A percentile compares a stretch with the other conserved stretches of the same genome.
phyloP scores from a whole-genome alignment of 768 basidiomycete genomes.

The Auricularia sp. region DNA sequence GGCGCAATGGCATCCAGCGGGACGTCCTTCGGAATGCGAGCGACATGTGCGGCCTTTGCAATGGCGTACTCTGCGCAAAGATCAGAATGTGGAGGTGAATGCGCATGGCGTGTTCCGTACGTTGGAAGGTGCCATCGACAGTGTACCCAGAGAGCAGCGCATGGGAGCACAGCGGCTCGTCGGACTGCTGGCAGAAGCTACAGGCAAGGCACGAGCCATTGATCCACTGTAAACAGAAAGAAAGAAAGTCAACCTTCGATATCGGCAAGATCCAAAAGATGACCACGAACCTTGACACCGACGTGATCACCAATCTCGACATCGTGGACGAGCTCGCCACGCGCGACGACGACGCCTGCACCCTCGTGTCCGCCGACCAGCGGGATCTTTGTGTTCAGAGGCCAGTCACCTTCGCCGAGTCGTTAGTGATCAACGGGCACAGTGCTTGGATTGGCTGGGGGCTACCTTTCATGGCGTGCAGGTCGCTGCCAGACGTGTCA shows the following conservation, averaged over 20 bases:
- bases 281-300: slow-evolving; percentile 46
- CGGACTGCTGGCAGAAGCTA: slow-evolving; percentile 65
- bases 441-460: slow-evolving; percentile 16
- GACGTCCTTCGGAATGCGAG: slow-evolving; percentile 62
- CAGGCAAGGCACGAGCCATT: slow-evolving; percentile 54
- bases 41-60: slow-evolving; percentile 64
- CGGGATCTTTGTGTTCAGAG: slow-evolving; percentile 48
- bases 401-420: slow-evolving; percentile 72
- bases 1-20: slow-evolving; percentile 47
- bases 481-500: neutral
- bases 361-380: slow-evolving; percentile 82
- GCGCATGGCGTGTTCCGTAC: slow-evolving; percentile 21
- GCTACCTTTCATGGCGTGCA: neutral
- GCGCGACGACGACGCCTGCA: slow-evolving; percentile 71
- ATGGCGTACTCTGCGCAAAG: slow-evolving; percentile 26
- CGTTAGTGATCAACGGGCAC: slow-evolving; percentile 38
- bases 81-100: neutral
- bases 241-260: neutral
- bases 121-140: slow-evolving; percentile 63
- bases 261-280: neutral
- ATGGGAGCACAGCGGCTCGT: slow-evolving; percentile 59
- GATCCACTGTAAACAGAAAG: slow-evolving; percentile 16
- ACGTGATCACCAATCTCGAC: slow-evolving; percentile 72
- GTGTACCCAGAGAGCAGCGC: slow-evolving; percentile 59
- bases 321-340: slow-evolving; percentile 52